These are phyloP conservation scores for Backusella westeae DNA, from an alignment of 192 early-diverging fungal genomes.

Conservation along the genomic window DNA sequence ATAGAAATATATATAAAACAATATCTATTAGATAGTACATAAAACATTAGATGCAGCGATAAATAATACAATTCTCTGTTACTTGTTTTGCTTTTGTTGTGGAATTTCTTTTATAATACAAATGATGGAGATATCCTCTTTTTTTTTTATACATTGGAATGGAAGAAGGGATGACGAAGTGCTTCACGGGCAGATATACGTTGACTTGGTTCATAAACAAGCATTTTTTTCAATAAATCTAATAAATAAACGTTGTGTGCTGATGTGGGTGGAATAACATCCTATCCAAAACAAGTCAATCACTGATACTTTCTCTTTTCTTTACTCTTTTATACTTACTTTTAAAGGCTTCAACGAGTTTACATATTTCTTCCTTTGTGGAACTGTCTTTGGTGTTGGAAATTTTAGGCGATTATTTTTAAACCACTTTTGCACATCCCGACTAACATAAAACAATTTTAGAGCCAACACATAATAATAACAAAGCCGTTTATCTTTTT, in stretches of 20 bases:
- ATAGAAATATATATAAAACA: no score
- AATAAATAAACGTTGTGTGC: conserved; percentile 48
- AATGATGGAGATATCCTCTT: not conserved
- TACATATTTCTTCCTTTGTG: conserved; percentile 61
- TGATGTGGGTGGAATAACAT: conserved; percentile 46
- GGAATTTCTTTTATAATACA: not conserved
- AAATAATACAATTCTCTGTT: not conserved
- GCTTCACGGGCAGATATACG: conserved; percentile 85
- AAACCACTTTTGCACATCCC: conserved; percentile 53
- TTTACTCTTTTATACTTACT: conserved; percentile 33
- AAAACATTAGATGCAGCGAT: not conserved
- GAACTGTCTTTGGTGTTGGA: conserved; percentile 54
- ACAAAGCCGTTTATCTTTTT: not conserved
- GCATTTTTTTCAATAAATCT: conserved; percentile 70
- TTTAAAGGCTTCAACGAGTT: conserved; percentile 51
- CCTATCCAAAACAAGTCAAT: conserved; percentile 22
- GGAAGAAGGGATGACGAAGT: conserved; percentile 81
- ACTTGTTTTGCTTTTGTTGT: not conserved
- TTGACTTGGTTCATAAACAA: conserved; percentile 76
- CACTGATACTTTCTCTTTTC: not conserved
- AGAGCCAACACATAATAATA: not conserved
- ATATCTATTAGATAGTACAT: not conserved
- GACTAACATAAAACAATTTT: not conserved
- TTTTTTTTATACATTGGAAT: conserved; percentile 2
- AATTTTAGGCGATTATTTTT: conserved; percentile 44